phyloP scores from a whole-genome alignment of 1,139 yeast genomes.

The Yamadazyma dushanensis region DNA sequence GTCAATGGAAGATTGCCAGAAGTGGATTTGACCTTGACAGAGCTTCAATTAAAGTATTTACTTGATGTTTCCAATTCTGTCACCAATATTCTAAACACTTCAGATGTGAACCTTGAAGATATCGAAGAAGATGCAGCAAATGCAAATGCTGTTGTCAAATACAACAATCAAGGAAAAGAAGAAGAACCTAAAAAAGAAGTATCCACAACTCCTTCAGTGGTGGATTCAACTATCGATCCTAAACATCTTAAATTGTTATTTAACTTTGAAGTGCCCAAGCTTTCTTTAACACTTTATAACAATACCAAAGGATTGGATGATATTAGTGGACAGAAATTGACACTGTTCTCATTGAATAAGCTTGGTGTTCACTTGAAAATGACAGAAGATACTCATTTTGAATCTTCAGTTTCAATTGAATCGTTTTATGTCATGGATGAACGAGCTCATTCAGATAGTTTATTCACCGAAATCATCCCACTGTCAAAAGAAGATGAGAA shows the following conservation, averaged over 20 bases:
- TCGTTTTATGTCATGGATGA: constrained; percentile 81
- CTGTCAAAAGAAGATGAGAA: constrained; percentile 58
- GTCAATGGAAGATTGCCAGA: constrained; percentile 67
- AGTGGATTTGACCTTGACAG: constrained; percentile 69
- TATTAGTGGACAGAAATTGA: constrained; percentile 49
- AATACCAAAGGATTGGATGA: constrained; percentile 45
- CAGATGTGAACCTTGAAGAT: constrained; percentile 43
- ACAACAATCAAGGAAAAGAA: constrained; percentile 10
- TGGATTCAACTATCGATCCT: background rate
- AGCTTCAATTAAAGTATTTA: constrained; percentile 67
- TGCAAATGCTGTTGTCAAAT: constrained; percentile 49
- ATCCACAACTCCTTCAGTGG: background rate
- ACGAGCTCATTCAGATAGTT: constrained; percentile 59
- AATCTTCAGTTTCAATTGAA: constrained; percentile 61
- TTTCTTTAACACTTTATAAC: constrained; percentile 66
- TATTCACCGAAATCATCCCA: constrained; percentile 81
- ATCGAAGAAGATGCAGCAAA: constrained; percentile 64
- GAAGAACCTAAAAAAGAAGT: background rate
- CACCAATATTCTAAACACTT: constrained; percentile 49
- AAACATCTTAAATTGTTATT: constrained; percentile 48
- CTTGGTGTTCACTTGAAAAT: constrained; percentile 52
- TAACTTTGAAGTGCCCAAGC: constrained; percentile 57
- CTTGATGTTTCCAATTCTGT: constrained; percentile 57
- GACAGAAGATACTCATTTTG: constrained; percentile 56
- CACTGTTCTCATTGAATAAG: constrained; percentile 64